Conservation (phyloP, 148 eudicot species). For the Linanthus parryae region DNA sequence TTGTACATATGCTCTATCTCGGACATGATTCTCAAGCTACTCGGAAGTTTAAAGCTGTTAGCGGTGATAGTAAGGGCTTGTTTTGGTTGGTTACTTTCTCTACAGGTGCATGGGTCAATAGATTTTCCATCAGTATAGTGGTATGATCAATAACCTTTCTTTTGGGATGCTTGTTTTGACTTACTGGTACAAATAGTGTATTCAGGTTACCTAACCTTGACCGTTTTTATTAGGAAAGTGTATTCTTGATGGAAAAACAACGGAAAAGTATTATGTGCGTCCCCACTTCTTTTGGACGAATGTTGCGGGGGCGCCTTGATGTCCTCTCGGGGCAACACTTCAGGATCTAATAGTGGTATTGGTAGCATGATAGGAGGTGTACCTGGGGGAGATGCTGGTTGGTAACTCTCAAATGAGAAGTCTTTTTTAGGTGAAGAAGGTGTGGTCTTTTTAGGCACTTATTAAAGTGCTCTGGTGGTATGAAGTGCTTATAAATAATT, state of each 20-base stretch:
- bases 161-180: neutral
- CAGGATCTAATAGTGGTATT: constrained; percentile 40
- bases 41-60: constrained; percentile 60
- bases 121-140: constrained; percentile 40
- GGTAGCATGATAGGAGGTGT: constrained; percentile 74
- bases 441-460: constrained; percentile 73
- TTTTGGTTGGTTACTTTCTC: constrained; percentile 54
- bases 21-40: constrained; percentile 69
- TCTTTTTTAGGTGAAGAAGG: constrained; percentile 75
- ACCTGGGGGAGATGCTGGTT: constrained; percentile 48
- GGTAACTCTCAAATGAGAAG: constrained; percentile 49
- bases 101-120: constrained; percentile 45
- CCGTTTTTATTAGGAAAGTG: constrained; percentile 36
- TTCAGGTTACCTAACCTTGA: neutral
- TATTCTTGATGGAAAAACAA: constrained; percentile 70
- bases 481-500: constrained; percentile 25
- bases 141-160: constrained; percentile 9
- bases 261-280: constrained; percentile 75
- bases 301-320: constrained; percentile 31
- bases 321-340: constrained; percentile 35
- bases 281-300: constrained; percentile 68
- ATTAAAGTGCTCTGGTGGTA: constrained; percentile 92
- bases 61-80: constrained; percentile 78
- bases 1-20: constrained; percentile 65
- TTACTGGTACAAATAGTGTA: neutral